These are phyloP conservation scores for Hyphopichia khmerensis DNA, from an alignment of 1,139 yeast genomes.

Conservation along the genomic window DNA sequence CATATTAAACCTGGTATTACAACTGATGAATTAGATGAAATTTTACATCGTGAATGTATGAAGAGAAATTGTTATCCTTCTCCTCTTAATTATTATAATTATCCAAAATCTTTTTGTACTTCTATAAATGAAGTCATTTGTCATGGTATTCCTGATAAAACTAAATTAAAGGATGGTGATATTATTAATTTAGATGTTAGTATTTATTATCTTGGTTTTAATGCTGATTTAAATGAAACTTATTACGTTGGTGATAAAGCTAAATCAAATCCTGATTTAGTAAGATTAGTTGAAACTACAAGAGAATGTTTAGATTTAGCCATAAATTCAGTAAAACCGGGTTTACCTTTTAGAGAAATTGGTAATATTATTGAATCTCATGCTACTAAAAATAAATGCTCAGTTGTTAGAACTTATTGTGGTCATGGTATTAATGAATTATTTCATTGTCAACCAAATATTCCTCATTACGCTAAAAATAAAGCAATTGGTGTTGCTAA, in stretches of 20 bases:
- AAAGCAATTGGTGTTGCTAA: slow-evolving; percentile 92
- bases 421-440: slow-evolving; percentile 91
- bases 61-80: slow-evolving; percentile 93
- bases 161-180: slow-evolving; percentile 87
- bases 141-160: slow-evolving; percentile 95
- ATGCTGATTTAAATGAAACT: slow-evolving; percentile 94
- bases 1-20: slow-evolving; percentile 85
- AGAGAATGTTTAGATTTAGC: slow-evolving; percentile 87
- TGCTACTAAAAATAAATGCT: slow-evolving; percentile 74
- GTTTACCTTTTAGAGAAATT: slow-evolving; percentile 79
- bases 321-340: slow-evolving; percentile 85
- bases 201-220: slow-evolving; percentile 81
- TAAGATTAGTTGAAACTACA: slow-evolving; percentile 90
- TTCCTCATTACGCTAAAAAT: slow-evolving; percentile 93
- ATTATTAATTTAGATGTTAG: slow-evolving; percentile 90
- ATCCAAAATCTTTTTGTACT: slow-evolving; percentile 91
- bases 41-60: slow-evolving; percentile 84
- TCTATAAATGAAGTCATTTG: slow-evolving; percentile 94
- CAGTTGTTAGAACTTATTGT: slow-evolving; percentile 87
- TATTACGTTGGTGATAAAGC: slow-evolving; percentile 95
- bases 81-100: slow-evolving; percentile 91
- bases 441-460: slow-evolving; percentile 91
- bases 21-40: slow-evolving; percentile 86
- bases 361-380: slow-evolving; percentile 90
- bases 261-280: slow-evolving; percentile 67